phyloP scores from a whole-genome alignment of 2,329 filamentous ascomycete species.

The Penicillium paneum region DNA sequence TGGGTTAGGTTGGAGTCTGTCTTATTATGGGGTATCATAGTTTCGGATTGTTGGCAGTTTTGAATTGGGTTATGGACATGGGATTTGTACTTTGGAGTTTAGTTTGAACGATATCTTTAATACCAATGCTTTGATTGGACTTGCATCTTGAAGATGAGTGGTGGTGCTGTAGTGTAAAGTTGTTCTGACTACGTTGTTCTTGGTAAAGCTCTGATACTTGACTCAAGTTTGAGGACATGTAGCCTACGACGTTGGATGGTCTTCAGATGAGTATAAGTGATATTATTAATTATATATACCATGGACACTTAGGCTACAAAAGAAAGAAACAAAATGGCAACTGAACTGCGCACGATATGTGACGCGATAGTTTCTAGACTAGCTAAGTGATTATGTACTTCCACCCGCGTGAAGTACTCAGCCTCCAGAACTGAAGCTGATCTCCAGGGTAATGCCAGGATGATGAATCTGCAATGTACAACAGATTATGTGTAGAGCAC shows the following conservation, averaged over 20 bases:
- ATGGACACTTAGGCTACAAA: background rate
- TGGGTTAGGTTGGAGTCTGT: background rate
- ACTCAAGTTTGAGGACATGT: background rate
- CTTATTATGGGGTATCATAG: background rate
- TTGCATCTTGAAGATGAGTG: background rate
- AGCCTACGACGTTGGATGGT: background rate
- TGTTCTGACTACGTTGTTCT: background rate
- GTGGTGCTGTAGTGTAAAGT: background rate
- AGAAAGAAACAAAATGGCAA: background rate
- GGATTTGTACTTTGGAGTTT: background rate
- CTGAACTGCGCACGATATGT: background rate
- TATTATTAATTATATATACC: too few relatives aligned
- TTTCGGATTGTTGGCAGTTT: background rate
- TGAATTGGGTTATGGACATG: background rate
- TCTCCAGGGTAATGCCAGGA: background rate
- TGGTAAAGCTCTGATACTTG: background rate
- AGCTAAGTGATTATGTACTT: slow-evolving; percentile 6
- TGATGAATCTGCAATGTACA: slow-evolving; percentile 8
- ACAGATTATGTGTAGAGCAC: slow-evolving; percentile 1
- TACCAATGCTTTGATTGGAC: background rate
- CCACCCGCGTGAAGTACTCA: background rate
- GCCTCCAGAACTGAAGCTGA: background rate
- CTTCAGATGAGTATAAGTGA: background rate
- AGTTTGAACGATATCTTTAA: background rate
- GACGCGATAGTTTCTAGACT: background rate